A percentile compares a stretch with the other conserved stretches of the same genome.
Conservation (phyloP, 805 yeast genomes). For the Candida arabinofermentans region DNA sequence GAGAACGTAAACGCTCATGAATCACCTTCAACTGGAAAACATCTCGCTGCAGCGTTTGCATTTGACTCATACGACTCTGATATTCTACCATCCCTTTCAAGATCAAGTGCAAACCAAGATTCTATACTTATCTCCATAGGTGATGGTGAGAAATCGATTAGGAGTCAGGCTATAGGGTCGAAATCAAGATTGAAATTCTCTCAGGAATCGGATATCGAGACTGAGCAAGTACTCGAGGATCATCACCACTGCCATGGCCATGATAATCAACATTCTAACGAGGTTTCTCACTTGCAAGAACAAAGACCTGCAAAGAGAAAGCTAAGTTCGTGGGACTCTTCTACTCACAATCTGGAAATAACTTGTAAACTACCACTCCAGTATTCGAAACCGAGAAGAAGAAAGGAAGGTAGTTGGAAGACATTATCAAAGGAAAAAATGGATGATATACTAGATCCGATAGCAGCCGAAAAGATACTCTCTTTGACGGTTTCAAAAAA, state of each 20-base stretch:
- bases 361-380: not conserved
- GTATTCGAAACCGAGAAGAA: not conserved
- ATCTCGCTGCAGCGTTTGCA: too few relatives aligned
- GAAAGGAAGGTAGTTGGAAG: not conserved
- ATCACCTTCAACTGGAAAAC: too few relatives aligned
- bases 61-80: too few relatives aligned
- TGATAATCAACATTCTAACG: not conserved
- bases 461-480: constrained; percentile 54
- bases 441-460: constrained; percentile 43
- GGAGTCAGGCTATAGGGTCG: not conserved
- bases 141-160: constrained; percentile 7
- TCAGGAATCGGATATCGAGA: not conserved
- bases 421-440: constrained; percentile 9
- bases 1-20: too few relatives aligned
- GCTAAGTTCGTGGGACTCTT: not conserved
- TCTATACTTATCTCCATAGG: constrained; percentile 7
- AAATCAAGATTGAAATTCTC: constrained; percentile 2
- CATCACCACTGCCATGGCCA: not conserved
- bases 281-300: not conserved
- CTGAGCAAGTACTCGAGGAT: not conserved
- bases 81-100: not conserved
- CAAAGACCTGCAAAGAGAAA: not conserved
- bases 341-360: constrained; percentile 6
- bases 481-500: constrained; percentile 60
- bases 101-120: too few relatives aligned